Conservation (phyloP, 2,329 filamentous ascomycete genomes). For the Celoporthe dispersa region DNA sequence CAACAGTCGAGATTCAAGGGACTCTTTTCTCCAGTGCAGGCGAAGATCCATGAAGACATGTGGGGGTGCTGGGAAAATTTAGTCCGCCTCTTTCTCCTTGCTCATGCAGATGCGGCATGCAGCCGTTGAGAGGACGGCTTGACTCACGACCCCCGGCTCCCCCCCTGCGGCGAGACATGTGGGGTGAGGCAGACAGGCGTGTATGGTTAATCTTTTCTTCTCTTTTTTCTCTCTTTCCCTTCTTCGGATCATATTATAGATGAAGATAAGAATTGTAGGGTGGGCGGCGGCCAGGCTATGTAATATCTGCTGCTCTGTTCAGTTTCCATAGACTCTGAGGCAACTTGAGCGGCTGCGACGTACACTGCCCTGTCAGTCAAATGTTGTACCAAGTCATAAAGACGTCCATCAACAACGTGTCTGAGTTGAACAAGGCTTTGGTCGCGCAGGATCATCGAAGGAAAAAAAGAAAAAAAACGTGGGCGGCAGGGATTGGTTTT, state of each 20-base stretch:
- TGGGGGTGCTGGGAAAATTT: neutral
- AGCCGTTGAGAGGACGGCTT: neutral
- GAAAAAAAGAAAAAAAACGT: slow-evolving; percentile 1
- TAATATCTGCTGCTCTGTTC: neutral
- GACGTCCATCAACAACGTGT: neutral
- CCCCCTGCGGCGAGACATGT: slow-evolving; percentile 8
- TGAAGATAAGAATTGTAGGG: neutral
- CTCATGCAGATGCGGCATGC: slow-evolving; percentile 17
- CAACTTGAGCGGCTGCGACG: too few relatives aligned
- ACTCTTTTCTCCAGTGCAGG: slow-evolving; percentile 8
- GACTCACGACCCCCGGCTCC: too few relatives aligned
- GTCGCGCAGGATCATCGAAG: neutral
- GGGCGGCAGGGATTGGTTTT: slow-evolving; percentile 4
- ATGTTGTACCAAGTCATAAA: neutral
- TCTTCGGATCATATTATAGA: too few relatives aligned
- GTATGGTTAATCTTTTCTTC: too few relatives aligned
- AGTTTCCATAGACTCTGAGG: too few relatives aligned
- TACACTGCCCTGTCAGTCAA: neutral
- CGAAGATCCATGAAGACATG: neutral
- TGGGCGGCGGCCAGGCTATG: neutral
- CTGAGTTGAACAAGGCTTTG: neutral
- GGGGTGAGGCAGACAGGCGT: neutral
- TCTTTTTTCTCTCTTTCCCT: too few relatives aligned
- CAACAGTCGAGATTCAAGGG: slow-evolving; percentile 15
- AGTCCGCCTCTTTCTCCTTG: slow-evolving; percentile 9